Evolutionary conservation across 75 land plant genomes (phyloP).

Genomic region (Gnetum montanum): DNA sequence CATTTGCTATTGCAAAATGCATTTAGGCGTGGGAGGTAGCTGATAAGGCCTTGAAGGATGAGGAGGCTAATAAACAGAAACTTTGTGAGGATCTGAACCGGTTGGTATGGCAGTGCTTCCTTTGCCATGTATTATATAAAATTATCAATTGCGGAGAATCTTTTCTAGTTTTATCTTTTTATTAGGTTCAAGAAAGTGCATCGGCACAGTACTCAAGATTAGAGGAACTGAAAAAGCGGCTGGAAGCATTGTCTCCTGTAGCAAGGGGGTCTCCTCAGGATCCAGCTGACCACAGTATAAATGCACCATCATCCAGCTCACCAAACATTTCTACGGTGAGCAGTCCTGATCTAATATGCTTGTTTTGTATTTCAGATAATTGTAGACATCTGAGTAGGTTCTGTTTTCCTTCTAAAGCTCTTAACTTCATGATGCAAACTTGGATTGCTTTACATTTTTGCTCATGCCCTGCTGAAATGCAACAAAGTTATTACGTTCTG

Average conservation of each 20-base stretch:
- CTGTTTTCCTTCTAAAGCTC: conserved; percentile 7
- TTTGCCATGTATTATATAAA: background rate
- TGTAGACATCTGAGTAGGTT: background rate
- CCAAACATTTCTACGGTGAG: background rate
- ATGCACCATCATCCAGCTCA: conserved; percentile 3
- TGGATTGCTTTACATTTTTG: too few relatives aligned
- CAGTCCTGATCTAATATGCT: background rate
- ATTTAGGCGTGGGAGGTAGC: conserved; percentile 90
- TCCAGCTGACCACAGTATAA: background rate
- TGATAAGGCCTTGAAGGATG: conserved; percentile 51
- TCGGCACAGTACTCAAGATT: conserved; percentile 68
- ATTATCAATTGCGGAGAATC: background rate
- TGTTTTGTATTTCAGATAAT: background rate
- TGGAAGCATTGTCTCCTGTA: conserved; percentile 81
- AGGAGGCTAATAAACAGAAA: conserved; percentile 71
- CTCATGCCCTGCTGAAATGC: too few relatives aligned
- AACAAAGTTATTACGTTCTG: too few relatives aligned
- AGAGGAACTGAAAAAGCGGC: conserved; percentile 77
- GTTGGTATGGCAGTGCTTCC: conserved; percentile 34
- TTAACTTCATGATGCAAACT: background rate
- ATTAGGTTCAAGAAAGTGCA: conserved; percentile 86
- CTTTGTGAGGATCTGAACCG: conserved; percentile 88
- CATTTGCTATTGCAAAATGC: too few relatives aligned
- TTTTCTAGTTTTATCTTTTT: background rate
- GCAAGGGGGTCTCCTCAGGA: conserved; percentile 16